Evolutionary conservation across 164 flowering plant species (phyloP), one percentile per base, ranked within the genome.

Genomic region (Aristolochia californica): DNA sequence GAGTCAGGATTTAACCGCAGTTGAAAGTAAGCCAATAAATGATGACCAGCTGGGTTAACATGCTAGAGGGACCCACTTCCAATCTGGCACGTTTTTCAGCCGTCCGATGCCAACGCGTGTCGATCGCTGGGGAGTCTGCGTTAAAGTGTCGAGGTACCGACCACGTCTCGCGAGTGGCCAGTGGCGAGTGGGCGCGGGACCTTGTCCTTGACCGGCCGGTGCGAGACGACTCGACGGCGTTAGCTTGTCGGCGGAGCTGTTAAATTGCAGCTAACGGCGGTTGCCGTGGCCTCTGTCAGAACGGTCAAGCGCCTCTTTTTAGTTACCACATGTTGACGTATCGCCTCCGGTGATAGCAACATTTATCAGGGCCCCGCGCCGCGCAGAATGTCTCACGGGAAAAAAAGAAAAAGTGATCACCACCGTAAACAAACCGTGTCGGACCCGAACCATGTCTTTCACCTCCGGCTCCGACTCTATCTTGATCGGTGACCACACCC

Each of bases 201-300:
- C n/a, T n/a, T n/a, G n/a, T n/a, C 4, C 7, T 34, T 34, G 7
- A 34, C 11, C 40, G 11, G 40, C 7, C 40, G 50, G 15, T 11
- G 23, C 5, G 44, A 27, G 44, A 17, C 9, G 2, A 5, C 18
- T 16, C 10, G 24, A 22, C 21, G 8, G 45, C 58, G 44, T 62
- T 34, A 56, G 45, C 14, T 45, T 62, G 66, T 56, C 59, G 66
- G 66, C 40, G 30, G 48, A 43, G 40, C 59, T 47, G 66, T 62
- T 62, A 47, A 20, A 5, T 34, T 34, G 4, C 7, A 9, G 40
- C 40, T 34, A 2, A 34, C 40, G 21, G 4, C 8, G n/a, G 3
- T 15, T 7, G 24, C 38, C 51, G 53, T 26, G 44, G 2, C 13
- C 55, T 23, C 16, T 47, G 59, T 55, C 65, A 62, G 60, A 55